These are phyloP conservation scores for Cylindrotheca closterium DNA, from an alignment of 108 stramenopile genomes.

Conservation along the genomic window DNA sequence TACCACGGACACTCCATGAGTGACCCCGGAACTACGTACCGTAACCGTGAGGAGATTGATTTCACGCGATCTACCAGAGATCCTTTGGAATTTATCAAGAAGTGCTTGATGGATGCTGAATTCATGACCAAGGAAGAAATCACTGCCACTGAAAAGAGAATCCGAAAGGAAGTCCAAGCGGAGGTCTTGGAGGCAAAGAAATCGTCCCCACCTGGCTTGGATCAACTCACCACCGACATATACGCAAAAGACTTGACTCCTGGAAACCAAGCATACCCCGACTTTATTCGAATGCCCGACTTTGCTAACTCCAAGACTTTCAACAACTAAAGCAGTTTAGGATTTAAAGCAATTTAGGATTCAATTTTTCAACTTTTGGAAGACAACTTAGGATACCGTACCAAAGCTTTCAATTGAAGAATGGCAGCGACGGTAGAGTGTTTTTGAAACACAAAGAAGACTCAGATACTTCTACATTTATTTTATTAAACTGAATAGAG, in stretches of 20 bases:
- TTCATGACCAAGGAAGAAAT: conserved; percentile 91
- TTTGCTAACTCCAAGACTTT: conserved; percentile 64
- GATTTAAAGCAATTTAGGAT: too few species aligned
- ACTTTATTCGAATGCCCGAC: conserved; percentile 87
- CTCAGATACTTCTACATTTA: too few species aligned
- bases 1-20: conserved; percentile 99
- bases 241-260: conserved; percentile 60
- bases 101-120: conserved; percentile 86
- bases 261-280: conserved; percentile 61
- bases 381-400: too few species aligned
- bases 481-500: too few species aligned
- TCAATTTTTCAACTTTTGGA: too few species aligned
- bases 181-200: conserved; percentile 89
- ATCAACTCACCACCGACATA: conserved; percentile 60
- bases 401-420: too few species aligned
- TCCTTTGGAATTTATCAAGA: conserved; percentile 97
- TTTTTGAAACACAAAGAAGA: too few species aligned
- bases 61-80: conserved; percentile 95
- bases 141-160: conserved; percentile 95
- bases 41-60: conserved; percentile 98
- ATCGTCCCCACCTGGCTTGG: conserved; percentile 43
- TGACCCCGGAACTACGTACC: conserved; percentile 99
- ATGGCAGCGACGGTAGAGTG: too few species aligned
- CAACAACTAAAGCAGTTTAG: conserved; percentile 17
- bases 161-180: conserved; percentile 91